These are phyloP conservation scores for Spathaspora sp. DNA, from an alignment of 1,139 yeast species.

Conservation along the genomic window DNA sequence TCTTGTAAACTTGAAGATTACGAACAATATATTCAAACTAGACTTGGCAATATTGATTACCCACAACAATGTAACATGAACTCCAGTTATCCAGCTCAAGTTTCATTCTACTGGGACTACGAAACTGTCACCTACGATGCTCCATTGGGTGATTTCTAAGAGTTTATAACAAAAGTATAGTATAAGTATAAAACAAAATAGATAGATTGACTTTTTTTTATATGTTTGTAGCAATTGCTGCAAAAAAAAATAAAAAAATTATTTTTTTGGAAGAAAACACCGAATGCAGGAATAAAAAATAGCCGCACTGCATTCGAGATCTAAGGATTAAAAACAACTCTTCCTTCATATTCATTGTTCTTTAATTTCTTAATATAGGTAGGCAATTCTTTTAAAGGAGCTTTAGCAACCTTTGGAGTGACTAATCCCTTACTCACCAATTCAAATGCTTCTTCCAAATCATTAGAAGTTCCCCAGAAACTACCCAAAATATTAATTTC, in stretches of 20 bases:
- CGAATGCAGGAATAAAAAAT: background rate
- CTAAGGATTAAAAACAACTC: constrained; percentile 38
- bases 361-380: constrained; percentile 31
- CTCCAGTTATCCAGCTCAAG: constrained; percentile 27
- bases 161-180: background rate
- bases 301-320: background rate
- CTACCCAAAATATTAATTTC: constrained; percentile 38
- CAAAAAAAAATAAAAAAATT: background rate
- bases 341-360: constrained; percentile 36
- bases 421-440: constrained; percentile 38
- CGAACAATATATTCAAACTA: constrained; percentile 25
- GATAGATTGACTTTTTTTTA: background rate
- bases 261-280: background rate
- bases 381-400: constrained; percentile 33
- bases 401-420: constrained; percentile 33
- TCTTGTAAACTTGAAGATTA: constrained; percentile 50
- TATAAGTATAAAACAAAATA: background rate
- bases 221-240: background rate
- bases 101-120: constrained; percentile 42
- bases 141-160: constrained; percentile 16
- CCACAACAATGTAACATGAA: constrained; percentile 35
- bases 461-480: constrained; percentile 44
- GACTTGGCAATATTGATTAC: constrained; percentile 28
- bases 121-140: constrained; percentile 25
- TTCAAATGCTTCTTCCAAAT: constrained; percentile 38